Conservation (phyloP, 179 eudicot species). For the Drosera spatulata region DNA sequence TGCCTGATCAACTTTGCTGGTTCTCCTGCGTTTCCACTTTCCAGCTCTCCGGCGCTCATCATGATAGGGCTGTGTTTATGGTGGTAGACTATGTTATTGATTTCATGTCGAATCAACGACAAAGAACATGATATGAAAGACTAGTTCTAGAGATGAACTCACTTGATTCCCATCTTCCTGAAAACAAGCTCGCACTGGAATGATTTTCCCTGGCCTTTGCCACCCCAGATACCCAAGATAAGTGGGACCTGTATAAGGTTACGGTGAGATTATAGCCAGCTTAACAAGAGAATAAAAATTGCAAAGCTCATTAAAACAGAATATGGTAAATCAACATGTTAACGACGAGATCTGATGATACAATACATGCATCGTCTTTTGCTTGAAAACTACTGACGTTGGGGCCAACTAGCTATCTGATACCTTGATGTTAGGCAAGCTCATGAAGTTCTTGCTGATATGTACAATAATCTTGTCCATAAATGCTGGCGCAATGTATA, state of each 20-base stretch:
- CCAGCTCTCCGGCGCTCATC: constrained; percentile 80
- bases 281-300: too few species aligned
- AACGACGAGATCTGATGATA: too few species aligned
- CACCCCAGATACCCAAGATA: constrained; percentile 76
- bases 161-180: constrained; percentile 54
- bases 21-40: constrained; percentile 70
- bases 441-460: constrained; percentile 70
- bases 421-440: constrained; percentile 85
- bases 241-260: constrained; percentile 72
- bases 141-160: too few species aligned
- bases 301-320: too few species aligned
- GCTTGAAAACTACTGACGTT: too few species aligned
- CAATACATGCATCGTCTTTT: too few species aligned
- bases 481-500: constrained; percentile 78
- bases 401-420: too few species aligned
- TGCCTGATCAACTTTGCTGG: constrained; percentile 65
- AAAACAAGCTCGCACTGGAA: constrained; percentile 76
- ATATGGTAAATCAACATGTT: too few species aligned
- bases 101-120: too few species aligned
- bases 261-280: too few species aligned
- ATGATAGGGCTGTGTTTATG: constrained; percentile 44
- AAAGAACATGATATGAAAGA: too few species aligned
- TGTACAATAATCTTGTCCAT: constrained; percentile 86
- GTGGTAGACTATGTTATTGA: too few species aligned
- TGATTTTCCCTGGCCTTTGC: constrained; percentile 74